These are phyloP conservation scores for Globisporangium apiculatum DNA, from an alignment of 352 stramenopile species.

Conservation along the genomic window DNA sequence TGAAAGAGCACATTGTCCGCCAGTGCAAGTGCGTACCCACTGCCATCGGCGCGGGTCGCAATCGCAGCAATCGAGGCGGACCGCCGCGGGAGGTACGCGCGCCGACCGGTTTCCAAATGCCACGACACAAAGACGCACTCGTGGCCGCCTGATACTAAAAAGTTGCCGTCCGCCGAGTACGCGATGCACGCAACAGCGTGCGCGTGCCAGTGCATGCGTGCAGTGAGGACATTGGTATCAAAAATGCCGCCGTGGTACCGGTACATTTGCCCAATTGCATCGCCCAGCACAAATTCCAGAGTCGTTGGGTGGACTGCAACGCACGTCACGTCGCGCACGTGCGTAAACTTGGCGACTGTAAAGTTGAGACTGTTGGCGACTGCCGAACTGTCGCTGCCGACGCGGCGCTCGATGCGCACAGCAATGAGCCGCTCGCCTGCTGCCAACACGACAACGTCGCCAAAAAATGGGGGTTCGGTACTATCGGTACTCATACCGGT, in stretches of 20 bases:
- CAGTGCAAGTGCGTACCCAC: slow-evolving; percentile 56
- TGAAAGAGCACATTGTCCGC: slow-evolving; percentile 71
- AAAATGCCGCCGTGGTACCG: slow-evolving; percentile 24
- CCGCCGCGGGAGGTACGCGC: slow-evolving; percentile 72
- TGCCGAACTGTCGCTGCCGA: slow-evolving; percentile 18
- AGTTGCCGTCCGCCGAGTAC: slow-evolving; percentile 74
- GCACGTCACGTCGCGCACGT: slow-evolving; percentile 49
- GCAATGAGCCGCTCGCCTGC: slow-evolving; percentile 30
- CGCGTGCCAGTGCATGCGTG: slow-evolving; percentile 84
- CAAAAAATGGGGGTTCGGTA: slow-evolving; percentile 10
- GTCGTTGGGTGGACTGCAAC: slow-evolving; percentile 41
- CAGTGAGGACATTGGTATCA: slow-evolving; percentile 8
- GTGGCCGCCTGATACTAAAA: slow-evolving; percentile 75
- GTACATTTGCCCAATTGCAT: slow-evolving; percentile 58
- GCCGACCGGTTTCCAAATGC: slow-evolving; percentile 72
- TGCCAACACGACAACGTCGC: slow-evolving; percentile 48
- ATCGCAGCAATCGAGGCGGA: slow-evolving; percentile 54
- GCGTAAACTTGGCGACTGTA: slow-evolving; percentile 31
- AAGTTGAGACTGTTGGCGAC: slow-evolving; percentile 21
- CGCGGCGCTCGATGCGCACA: slow-evolving; percentile 22
- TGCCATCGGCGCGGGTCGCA: slow-evolving; percentile 36
- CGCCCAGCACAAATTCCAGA: slow-evolving; percentile 60
- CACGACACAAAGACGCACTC: slow-evolving; percentile 85
- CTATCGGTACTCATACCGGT: too few relatives aligned
- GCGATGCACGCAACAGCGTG: slow-evolving; percentile 64